Conservation (phyloP, 2,329 filamentous ascomycete genomes). For the Apiospora marii region DNA sequence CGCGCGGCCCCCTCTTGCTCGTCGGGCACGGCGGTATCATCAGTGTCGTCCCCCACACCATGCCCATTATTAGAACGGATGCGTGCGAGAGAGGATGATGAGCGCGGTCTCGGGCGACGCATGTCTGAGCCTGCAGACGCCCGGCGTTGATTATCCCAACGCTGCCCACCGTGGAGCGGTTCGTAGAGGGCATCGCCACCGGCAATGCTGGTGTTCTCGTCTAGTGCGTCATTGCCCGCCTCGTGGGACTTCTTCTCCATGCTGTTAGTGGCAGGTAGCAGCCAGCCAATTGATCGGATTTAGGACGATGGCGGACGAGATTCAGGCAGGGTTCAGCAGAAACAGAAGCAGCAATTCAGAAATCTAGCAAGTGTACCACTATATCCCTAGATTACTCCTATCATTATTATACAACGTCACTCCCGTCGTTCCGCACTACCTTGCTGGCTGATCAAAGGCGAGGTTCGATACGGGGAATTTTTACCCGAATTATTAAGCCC, state of each 20-base stretch:
- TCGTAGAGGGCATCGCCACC: not conserved
- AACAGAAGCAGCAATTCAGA: not conserved
- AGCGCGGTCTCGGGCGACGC: not conserved
- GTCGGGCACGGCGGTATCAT: conserved; percentile 18
- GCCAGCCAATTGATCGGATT: not conserved
- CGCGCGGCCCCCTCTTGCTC: not conserved
- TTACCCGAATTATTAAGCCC: conserved; percentile 17
- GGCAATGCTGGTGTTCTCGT: not conserved
- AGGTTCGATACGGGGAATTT: not conserved
- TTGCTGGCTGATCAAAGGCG: not conserved
- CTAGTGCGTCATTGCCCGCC: not conserved
- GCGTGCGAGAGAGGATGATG: conserved; percentile 2
- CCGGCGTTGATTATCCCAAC: not conserved
- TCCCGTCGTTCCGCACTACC: not conserved
- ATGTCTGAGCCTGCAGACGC: not conserved
- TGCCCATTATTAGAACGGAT: conserved; percentile 29
- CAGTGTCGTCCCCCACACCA: conserved; percentile 23
- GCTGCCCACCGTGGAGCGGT: not conserved
- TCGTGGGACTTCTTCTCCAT: not conserved
- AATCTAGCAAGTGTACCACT: not conserved
- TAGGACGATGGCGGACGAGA: not conserved
- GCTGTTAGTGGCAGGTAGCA: not conserved
- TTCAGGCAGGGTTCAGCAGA: not conserved
- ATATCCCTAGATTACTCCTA: not conserved
- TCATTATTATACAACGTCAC: not conserved